Percentiles rank a stretch among this genome's conserved stretches.
These are phyloP conservation scores for Aphanomyces cochlioides DNA, from an alignment of 352 stramenopile species.

Conservation along the genomic window DNA sequence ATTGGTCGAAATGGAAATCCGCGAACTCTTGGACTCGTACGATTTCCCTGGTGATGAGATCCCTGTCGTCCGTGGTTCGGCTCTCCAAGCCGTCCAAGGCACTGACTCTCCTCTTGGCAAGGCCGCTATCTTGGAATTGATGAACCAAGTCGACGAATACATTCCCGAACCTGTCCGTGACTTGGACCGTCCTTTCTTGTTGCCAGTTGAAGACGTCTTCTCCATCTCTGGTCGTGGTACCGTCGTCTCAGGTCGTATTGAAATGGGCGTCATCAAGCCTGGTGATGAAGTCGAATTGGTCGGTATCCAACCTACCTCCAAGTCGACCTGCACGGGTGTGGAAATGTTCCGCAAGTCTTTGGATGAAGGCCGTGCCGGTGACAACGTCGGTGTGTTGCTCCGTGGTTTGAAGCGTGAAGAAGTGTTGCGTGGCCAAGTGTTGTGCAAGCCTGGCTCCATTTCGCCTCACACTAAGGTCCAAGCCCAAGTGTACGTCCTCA, in stretches of 20 bases:
- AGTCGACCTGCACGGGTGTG: conserved; percentile 79
- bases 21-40: conserved; percentile 93
- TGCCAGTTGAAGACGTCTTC: conserved; percentile 97
- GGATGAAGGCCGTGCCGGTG: conserved; percentile 90
- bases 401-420: conserved; percentile 94
- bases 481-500: conserved; percentile 95
- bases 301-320: conserved; percentile 38
- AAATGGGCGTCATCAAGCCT: conserved; percentile 81
- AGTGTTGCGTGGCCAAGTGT: conserved; percentile 84
- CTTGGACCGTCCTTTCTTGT: conserved; percentile 96
- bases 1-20: conserved; percentile 94
- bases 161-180: conserved; percentile 86
- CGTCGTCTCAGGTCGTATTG: conserved; percentile 94
- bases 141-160: conserved; percentile 83
- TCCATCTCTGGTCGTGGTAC: conserved; percentile 96
- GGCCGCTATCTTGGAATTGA: conserved; percentile 90
- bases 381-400: conserved; percentile 94
- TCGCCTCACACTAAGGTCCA: conserved; percentile 91
- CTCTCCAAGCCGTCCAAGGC: conserved; percentile 90
- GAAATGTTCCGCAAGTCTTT: conserved; percentile 98
- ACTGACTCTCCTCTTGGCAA: conserved; percentile 79
- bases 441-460: conserved; percentile 87
- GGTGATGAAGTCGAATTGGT: conserved; percentile 54
- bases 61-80: conserved; percentile 91
- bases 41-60: conserved; percentile 95